phyloP scores from a whole-genome alignment of 164 flowering plant genomes.

The grape (Vitis vinifera) region DNA sequence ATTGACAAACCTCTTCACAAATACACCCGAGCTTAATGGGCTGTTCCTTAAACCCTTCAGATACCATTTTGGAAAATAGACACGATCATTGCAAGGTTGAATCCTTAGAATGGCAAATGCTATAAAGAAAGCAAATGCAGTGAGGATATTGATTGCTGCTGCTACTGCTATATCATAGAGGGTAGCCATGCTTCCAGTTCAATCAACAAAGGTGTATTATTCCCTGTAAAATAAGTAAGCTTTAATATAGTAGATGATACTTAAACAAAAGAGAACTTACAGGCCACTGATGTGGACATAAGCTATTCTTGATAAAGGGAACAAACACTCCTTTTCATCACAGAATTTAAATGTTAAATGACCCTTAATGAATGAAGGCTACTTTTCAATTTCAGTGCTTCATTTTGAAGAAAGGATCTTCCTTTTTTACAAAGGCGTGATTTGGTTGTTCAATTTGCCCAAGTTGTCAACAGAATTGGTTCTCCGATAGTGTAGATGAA shows the following conservation, averaged over 20 bases:
- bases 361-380: too few species aligned
- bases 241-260: neutral
- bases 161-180: slow-evolving; percentile 59
- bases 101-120: slow-evolving; percentile 74
- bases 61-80: slow-evolving; percentile 91
- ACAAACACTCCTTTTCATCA: neutral
- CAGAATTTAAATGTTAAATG: neutral
- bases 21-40: slow-evolving; percentile 50
- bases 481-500: too few species aligned
- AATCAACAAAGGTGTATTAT: neutral
- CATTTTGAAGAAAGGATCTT: too few species aligned
- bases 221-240: slow-evolving; percentile 12
- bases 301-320: neutral
- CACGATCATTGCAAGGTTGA: slow-evolving; percentile 81
- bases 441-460: too few species aligned
- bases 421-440: too few species aligned
- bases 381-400: too few species aligned
- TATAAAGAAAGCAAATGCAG: slow-evolving; percentile 62
- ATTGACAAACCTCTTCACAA: slow-evolving; percentile 63
- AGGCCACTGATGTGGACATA: neutral
- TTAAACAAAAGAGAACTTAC: neutral
- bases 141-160: slow-evolving; percentile 68
- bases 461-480: too few species aligned
- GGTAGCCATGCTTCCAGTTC: slow-evolving; percentile 51
- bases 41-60: slow-evolving; percentile 63